phyloP scores from a whole-genome alignment of 2,329 filamentous ascomycete species.

The Xylaria sp. region DNA sequence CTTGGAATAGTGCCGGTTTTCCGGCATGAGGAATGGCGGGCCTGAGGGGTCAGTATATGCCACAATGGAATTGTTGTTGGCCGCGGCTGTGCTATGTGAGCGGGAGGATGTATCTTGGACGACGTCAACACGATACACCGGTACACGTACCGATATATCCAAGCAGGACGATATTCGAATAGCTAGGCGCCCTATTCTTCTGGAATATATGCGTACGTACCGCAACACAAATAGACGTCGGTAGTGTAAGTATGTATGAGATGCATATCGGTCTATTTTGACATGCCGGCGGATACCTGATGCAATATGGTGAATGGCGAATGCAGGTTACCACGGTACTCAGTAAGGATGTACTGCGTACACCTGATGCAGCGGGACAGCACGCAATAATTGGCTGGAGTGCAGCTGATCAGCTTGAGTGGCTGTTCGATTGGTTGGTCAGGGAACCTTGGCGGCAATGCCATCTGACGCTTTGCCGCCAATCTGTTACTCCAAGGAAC shows the following conservation, averaged over 20 bases:
- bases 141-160: too few relatives aligned
- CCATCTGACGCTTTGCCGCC: constrained; percentile 41
- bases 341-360: not conserved
- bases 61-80: constrained; percentile 5
- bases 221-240: constrained; percentile 17
- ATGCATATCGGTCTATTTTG: constrained; percentile 25
- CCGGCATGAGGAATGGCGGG: not conserved
- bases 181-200: constrained; percentile 25
- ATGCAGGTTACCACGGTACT: constrained; percentile 27
- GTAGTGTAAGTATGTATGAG: constrained; percentile 23
- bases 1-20: constrained; percentile 16
- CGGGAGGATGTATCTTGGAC: constrained; percentile 18
- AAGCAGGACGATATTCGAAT: not conserved
- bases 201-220: constrained; percentile 8
- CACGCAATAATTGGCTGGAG: constrained; percentile 34
- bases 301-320: constrained; percentile 28
- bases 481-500: constrained; percentile 30
- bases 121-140: constrained; percentile 17
- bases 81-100: constrained; percentile 8
- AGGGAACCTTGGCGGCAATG: constrained; percentile 31
- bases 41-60: constrained; percentile 3
- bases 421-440: constrained; percentile 37
- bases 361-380: constrained; percentile 28
- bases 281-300: constrained; percentile 33
- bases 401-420: constrained; percentile 38